phyloP scores from a whole-genome alignment of 495 filamentous ascomycete genomes.

The Aspergillus kassunensis region DNA sequence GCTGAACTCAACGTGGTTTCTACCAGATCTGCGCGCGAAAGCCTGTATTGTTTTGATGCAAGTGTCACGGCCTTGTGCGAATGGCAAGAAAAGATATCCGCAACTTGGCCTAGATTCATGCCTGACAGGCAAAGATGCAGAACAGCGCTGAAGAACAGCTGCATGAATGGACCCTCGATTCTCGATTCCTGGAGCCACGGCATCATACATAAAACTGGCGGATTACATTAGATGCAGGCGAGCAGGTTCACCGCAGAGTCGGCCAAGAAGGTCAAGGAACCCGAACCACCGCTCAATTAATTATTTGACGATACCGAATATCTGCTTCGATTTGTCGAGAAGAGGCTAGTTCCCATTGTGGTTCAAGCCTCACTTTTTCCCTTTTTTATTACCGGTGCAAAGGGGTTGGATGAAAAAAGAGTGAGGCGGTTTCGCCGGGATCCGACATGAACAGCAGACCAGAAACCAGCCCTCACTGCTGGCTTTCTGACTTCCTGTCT shows the following conservation, averaged over 20 bases:
- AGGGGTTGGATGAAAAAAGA: conserved; percentile 42
- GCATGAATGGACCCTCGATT: conserved; percentile 6
- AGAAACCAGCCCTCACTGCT: conserved; percentile 6
- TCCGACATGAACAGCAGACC: conserved; percentile 21
- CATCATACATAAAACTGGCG: conserved; percentile 27
- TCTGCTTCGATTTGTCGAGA: conserved; percentile 17
- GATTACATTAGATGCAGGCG: conserved; percentile 22
- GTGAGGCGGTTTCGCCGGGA: conserved; percentile 38
- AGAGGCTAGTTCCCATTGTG: conserved; percentile 13
- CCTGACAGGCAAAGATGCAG: conserved; percentile 1
- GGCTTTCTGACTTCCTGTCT: neutral
- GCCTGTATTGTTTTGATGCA: conserved; percentile 14
- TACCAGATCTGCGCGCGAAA: conserved; percentile 10
- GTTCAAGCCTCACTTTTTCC: conserved; percentile 31
- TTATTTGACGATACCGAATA: conserved; percentile 2
- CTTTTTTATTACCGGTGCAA: conserved; percentile 18
- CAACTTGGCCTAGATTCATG: neutral
- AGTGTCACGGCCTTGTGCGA: conserved; percentile 12
- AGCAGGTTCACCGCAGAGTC: conserved; percentile 23
- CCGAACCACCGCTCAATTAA: conserved; percentile 3
- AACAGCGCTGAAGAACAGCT: conserved; percentile 4
- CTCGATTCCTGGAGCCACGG: conserved; percentile 38
- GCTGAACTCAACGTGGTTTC: conserved; percentile 12
- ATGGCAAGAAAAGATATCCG: neutral
- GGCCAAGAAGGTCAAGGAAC: conserved; percentile 18